These are phyloP conservation scores for Candida jianshihensis DNA, from an alignment of 805 yeast genomes.

Conservation along the genomic window DNA sequence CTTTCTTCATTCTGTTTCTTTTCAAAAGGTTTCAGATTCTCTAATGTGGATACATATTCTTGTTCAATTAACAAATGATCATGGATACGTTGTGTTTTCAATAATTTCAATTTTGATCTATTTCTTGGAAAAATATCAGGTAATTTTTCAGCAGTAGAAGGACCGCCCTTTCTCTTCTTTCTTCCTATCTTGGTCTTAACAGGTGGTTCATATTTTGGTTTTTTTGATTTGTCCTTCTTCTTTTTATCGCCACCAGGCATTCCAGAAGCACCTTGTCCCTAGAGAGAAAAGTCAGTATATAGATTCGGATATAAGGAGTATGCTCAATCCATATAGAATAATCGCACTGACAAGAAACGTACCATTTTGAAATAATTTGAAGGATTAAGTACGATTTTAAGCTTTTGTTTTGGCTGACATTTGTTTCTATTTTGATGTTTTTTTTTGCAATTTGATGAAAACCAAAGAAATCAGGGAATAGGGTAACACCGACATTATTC, in stretches of 20 bases:
- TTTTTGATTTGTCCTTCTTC: constrained; percentile 67
- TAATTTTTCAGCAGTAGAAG: constrained; percentile 74
- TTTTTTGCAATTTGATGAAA: neutral
- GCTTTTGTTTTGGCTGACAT: neutral
- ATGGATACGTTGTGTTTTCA: constrained; percentile 92
- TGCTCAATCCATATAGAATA: neutral
- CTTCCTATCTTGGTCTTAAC: constrained; percentile 91
- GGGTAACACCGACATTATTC: constrained; percentile 10
- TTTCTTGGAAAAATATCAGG: constrained; percentile 90
- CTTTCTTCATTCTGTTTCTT: constrained; percentile 95
- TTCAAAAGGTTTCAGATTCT: constrained; percentile 90
- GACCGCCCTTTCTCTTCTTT: constrained; percentile 86
- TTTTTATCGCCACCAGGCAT: constrained; percentile 40
- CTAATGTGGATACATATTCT: constrained; percentile 92
- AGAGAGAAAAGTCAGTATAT: neutral
- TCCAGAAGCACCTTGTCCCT: constrained; percentile 54
- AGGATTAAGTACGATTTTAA: too few species aligned
- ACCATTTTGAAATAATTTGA: constrained; percentile 1
- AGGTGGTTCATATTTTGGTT: constrained; percentile 98
- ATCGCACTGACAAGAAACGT: neutral
- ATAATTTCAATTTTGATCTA: constrained; percentile 83
- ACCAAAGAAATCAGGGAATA: neutral
- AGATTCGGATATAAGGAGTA: too few species aligned
- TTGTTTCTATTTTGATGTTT: neutral
- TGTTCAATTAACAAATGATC: constrained; percentile 93